Conservation (phyloP, 2,329 filamentous ascomycete species). For the Pseudogymnoascus sp. region DNA sequence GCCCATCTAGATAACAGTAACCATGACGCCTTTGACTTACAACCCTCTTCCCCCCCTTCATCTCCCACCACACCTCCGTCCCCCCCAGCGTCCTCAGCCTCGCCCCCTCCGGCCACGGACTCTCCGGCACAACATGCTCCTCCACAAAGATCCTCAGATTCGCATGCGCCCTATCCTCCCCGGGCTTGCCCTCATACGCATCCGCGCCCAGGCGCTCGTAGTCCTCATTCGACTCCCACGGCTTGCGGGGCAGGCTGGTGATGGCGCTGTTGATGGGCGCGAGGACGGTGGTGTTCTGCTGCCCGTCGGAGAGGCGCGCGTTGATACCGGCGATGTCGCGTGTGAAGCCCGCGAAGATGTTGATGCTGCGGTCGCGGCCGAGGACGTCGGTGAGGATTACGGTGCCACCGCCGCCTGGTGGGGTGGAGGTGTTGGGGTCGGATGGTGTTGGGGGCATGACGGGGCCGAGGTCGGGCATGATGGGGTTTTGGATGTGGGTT, state of each 20-base stretch:
- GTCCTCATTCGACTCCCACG: slow-evolving; percentile 72
- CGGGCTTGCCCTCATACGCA: slow-evolving; percentile 68
- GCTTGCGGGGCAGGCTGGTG: slow-evolving; percentile 69
- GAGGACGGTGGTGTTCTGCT: slow-evolving; percentile 71
- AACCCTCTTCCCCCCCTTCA: slow-evolving; percentile 55
- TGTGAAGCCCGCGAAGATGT: slow-evolving; percentile 74
- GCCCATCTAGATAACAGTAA: neutral
- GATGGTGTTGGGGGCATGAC: slow-evolving; percentile 17
- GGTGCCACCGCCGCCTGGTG: slow-evolving; percentile 32
- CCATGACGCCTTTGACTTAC: slow-evolving; percentile 37
- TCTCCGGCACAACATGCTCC: slow-evolving; percentile 67
- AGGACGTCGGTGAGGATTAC: slow-evolving; percentile 80
- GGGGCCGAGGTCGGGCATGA: slow-evolving; percentile 19
- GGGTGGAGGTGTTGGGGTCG: slow-evolving; percentile 19
- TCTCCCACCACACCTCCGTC: slow-evolving; percentile 74
- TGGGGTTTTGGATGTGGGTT: slow-evolving; percentile 1
- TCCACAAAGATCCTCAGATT: slow-evolving; percentile 79
- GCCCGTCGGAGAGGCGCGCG: slow-evolving; percentile 56
- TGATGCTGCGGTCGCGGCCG: slow-evolving; percentile 67
- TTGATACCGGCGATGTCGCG: slow-evolving; percentile 65
- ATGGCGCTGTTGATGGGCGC: slow-evolving; percentile 81
- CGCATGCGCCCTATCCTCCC: slow-evolving; percentile 63
- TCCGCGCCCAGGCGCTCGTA: slow-evolving; percentile 57
- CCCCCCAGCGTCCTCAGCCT: slow-evolving; percentile 62
- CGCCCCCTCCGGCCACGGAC: slow-evolving; percentile 63